Evolutionary conservation across 1,139 yeast species (phyloP), one percentile per base, ranked within the genome.

Genomic region (Sugiyamaella xylanicola): DNA sequence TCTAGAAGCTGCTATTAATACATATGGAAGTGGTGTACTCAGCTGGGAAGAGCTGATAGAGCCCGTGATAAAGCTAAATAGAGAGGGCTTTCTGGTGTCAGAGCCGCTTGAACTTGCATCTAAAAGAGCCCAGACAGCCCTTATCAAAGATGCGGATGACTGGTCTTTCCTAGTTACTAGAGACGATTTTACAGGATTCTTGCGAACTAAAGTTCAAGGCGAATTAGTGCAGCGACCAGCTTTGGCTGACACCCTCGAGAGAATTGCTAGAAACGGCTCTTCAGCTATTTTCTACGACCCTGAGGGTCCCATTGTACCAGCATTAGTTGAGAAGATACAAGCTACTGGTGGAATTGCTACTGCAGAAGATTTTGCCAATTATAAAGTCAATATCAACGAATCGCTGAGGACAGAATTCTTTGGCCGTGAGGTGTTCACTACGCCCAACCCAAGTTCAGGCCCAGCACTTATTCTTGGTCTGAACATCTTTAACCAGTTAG

Each of bases 401-500:
- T 89, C 97, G 0, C 68, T 90, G 25, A 64, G 68, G 4, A 71
- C 82, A 9, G 70, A 72, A 39, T 74, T 80, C 64, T 72, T 77
- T 44, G 80, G 79, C 19, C 69, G 79, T 35, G 82, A 82, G 19
- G 81, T 91, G 0, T 77, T 77, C 61, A 86, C 96, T 0, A 74
- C 89, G n/a, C 78, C 78, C 41, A 96, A 96, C 1, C 84, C 92
- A 0, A 84, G 95, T 2, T 82, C 92, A 1, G 99, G 99, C 0
- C 80, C 93, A 3, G 95, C 96, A 0, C 73, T 93, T 52, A 65
- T 87, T 11, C 80, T 92, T 1, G 97, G 95, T 0, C 74, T 93
- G 56, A 82, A 84, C 56, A 81, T 90, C 40, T 42, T 50, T 25
- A 48, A 48, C 25, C 46, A 35, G 20, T 64, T 82, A 66, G 46